Evolutionary conservation across 768 basidiomycete species (phyloP).

Genomic region (Boletus bicolor): DNA sequence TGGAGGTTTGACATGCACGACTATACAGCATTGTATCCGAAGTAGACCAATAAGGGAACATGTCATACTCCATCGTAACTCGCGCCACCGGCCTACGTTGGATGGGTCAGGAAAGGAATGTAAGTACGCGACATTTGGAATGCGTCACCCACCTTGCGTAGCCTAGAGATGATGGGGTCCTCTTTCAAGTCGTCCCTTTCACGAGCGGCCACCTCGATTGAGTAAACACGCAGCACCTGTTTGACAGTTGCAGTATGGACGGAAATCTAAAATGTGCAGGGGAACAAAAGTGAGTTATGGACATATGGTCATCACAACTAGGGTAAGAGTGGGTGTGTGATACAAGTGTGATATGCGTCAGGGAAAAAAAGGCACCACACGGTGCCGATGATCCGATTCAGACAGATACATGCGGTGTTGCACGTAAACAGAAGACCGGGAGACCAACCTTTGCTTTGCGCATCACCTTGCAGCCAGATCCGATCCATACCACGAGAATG

Average conservation of each 20-base stretch:
- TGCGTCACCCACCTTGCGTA: conserved; percentile 68
- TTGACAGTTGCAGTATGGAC: conserved; percentile 92
- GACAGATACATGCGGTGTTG: conserved; percentile 13
- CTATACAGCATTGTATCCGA: conserved; percentile 11
- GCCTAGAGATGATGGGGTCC: conserved; percentile 75
- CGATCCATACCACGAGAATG: conserved; percentile 82
- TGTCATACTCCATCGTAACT: conserved; percentile 81
- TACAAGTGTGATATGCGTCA: conserved; percentile 22
- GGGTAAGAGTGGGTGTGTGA: conserved; percentile 28
- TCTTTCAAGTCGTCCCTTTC: conserved; percentile 84
- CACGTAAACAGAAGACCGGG: conserved; percentile 17
- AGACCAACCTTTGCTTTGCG: conserved; percentile 78
- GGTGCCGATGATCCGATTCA: conserved; percentile 4
- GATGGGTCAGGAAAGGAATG: conserved; percentile 17
- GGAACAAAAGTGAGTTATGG: conserved; percentile 29
- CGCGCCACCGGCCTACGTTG: conserved; percentile 73
- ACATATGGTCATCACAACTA: conserved; percentile 18
- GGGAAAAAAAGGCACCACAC: conserved; percentile 4
- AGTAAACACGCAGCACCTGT: conserved; percentile 67
- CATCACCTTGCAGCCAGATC: conserved; percentile 82
- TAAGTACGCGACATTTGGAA: background rate
- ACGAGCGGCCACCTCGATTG: conserved; percentile 84
- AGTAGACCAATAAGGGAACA: conserved; percentile 13
- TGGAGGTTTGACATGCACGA: conserved; percentile 13
- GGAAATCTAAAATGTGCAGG: conserved; percentile 61